Evolutionary conservation across 306 rosid genomes (phyloP).

Genomic region (Nissolia schottii): DNA sequence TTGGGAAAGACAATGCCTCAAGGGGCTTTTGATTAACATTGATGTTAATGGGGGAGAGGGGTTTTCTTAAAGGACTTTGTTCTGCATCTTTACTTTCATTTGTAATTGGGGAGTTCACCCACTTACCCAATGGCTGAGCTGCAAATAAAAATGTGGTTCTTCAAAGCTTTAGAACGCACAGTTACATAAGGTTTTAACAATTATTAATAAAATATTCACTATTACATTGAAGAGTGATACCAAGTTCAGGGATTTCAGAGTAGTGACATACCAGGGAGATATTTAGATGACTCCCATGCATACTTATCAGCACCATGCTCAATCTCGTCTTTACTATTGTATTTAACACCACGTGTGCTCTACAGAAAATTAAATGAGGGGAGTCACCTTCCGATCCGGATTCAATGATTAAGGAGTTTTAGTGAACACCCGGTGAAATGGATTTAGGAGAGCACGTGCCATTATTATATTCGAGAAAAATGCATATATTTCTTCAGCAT

Average conservation of each 20-base stretch:
- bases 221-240: neutral
- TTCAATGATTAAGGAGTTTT: too few relatives aligned
- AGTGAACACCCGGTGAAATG: too few relatives aligned
- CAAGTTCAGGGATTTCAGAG: neutral
- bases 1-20: conserved; percentile 25
- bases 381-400: too few relatives aligned
- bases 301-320: conserved; percentile 25
- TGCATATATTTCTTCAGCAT: neutral
- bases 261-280: conserved; percentile 36
- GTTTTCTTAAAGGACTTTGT: conserved; percentile 54
- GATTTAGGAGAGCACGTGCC: too few relatives aligned
- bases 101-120: conserved; percentile 13
- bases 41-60: conserved; percentile 58
- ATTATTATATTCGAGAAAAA: conserved; percentile 18
- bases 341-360: conserved; percentile 26
- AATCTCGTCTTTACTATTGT: conserved; percentile 21
- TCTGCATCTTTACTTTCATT: conserved; percentile 27
- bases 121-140: conserved; percentile 36
- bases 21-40: conserved; percentile 30
- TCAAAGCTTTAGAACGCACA: conserved; percentile 3
- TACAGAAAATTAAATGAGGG: conserved; percentile 27
- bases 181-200: neutral
- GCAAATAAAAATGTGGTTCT: neutral
- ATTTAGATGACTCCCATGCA: conserved; percentile 23
- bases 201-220: neutral